Evolutionary conservation across 495 filamentous ascomycete species (phyloP), one percentile per base, ranked within the genome.

Genomic region (Xanthoparmelia taractica): DNA sequence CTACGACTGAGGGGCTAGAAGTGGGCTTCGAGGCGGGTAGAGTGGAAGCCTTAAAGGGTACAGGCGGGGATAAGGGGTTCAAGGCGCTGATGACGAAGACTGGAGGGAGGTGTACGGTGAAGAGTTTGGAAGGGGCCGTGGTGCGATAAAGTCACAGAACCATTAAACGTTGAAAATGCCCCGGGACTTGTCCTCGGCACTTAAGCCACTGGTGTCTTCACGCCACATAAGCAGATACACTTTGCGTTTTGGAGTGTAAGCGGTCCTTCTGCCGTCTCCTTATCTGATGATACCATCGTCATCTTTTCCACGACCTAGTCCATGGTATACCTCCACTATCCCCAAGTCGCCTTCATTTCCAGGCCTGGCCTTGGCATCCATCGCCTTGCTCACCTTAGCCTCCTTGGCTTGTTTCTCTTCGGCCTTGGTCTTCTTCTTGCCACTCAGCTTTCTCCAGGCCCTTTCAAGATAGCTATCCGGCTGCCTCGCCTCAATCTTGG

Each of bases 1-100:
- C 86, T 27, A 98, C 93, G 18, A 96, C 87, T 20, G 82, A 84
- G 6, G 75, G 74, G 41, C 76, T 89, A 58, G 90, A 91, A 77
- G 95, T 96, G 37, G 90, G 81, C 25, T 91, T 92, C 70, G 87
- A 91, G 65, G 81, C 79, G 55, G 77, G 71, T 36, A 83, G 77
- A 36, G 85, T 89, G 47, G 82, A 84, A 50, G 77, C 82, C 73
- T 74, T 86, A 55, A 72, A 80, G 66, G 82, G 78, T 63, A 80
- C 80, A 65, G 82, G 82, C 68, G 83, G 78, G n/a, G 77, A 77
- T 65, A 71, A 68, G 77, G 81, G 82, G 29, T 59, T 87, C 29
- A 89, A 86, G 33, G 89, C 85, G 77, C 75, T 95, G 41, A 77
- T 87, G 47, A 88, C 86, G 15, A 80, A 81, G 66, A 85, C 80